A percentile compares a stretch with the other conserved stretches of the same genome.
phyloP scores from a whole-genome alignment of 2,329 filamentous ascomycete genomes.

The Chrysosporium keratinophilum region DNA sequence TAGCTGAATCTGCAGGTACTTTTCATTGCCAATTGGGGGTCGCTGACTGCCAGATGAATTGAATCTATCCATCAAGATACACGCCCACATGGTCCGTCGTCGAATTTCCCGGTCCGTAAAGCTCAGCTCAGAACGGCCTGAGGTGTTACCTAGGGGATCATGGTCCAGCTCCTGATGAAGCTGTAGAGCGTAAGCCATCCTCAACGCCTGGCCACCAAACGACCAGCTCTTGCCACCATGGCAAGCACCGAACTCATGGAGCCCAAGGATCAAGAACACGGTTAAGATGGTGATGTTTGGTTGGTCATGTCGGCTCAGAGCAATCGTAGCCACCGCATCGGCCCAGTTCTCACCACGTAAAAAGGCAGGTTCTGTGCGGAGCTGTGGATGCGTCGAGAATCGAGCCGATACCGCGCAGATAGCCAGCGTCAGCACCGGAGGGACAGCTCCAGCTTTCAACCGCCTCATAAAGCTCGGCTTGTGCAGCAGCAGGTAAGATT shows the following conservation, averaged over 20 bases:
- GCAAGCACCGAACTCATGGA: constrained; percentile 95
- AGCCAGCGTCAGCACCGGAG: constrained; percentile 83
- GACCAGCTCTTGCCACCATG: constrained; percentile 95
- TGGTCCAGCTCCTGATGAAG: constrained; percentile 83
- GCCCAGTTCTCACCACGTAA: constrained; percentile 88
- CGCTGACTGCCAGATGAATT: constrained; percentile 91
- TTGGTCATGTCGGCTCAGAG: constrained; percentile 78
- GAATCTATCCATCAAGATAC: constrained; percentile 94
- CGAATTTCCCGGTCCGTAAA: constrained; percentile 91
- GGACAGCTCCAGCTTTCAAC: constrained; percentile 60
- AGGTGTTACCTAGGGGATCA: constrained; percentile 58
- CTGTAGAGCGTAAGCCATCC: constrained; percentile 94
- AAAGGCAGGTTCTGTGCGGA: constrained; percentile 68
- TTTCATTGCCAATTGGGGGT: constrained; percentile 82
- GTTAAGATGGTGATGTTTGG: constrained; percentile 94
- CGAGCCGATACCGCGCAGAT: constrained; percentile 92
- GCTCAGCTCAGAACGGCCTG: constrained; percentile 55
- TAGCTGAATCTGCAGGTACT: constrained; percentile 77
- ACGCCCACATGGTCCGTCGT: constrained; percentile 93
- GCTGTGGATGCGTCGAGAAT: constrained; percentile 78
- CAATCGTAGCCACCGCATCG: constrained; percentile 72
- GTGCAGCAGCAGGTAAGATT: constrained; percentile 87
- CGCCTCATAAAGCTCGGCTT: constrained; percentile 96
- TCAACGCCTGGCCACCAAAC: constrained; percentile 82
- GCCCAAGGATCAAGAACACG: constrained; percentile 72